Conservation (phyloP, 108 stramenopile species). For the Skeletonema menzelii region DNA sequence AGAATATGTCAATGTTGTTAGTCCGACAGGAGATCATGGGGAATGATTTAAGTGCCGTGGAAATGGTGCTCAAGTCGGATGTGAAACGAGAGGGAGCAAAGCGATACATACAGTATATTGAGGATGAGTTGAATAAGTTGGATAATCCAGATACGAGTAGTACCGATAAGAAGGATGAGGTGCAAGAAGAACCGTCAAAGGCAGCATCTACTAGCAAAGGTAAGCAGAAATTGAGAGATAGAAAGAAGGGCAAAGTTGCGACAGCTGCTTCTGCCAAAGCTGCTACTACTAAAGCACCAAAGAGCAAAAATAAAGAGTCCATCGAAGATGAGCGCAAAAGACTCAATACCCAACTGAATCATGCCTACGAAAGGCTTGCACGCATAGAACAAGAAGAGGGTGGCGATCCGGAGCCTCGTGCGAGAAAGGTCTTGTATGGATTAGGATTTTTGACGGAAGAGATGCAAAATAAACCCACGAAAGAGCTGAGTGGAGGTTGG, state of each 20-base stretch:
- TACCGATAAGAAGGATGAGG: conserved; percentile 4
- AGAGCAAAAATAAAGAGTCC: conserved; percentile 8
- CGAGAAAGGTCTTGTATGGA: conserved; percentile 73
- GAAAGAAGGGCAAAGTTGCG: conserved; percentile 36
- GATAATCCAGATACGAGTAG: conserved; percentile 33
- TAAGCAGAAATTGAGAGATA: conserved; percentile 50
- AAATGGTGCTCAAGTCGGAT: conserved; percentile 73
- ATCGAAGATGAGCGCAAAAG: conserved; percentile 46
- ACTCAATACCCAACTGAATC: conserved; percentile 41
- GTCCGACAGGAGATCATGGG: conserved; percentile 80
- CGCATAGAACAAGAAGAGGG: conserved; percentile 70
- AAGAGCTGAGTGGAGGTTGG: conserved; percentile 90
- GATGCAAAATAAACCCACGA: conserved; percentile 84
- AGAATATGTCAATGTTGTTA: conserved; percentile 67
- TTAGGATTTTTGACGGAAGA: conserved; percentile 81
- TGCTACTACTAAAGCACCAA: conserved; percentile 12
- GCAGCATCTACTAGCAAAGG: conserved; percentile 19
- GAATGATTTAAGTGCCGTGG: conserved; percentile 56
- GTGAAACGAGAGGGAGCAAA: conserved; percentile 69
- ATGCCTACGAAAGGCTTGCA: conserved; percentile 60
- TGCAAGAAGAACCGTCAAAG: not conserved
- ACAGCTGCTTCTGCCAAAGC: conserved; percentile 12
- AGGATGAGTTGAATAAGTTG: conserved; percentile 55
- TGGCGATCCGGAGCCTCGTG: conserved; percentile 61
- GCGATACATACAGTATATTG: conserved; percentile 52